Conservation (phyloP, 1,284 basidiomycete species). For the Marasmius oreades region DNA sequence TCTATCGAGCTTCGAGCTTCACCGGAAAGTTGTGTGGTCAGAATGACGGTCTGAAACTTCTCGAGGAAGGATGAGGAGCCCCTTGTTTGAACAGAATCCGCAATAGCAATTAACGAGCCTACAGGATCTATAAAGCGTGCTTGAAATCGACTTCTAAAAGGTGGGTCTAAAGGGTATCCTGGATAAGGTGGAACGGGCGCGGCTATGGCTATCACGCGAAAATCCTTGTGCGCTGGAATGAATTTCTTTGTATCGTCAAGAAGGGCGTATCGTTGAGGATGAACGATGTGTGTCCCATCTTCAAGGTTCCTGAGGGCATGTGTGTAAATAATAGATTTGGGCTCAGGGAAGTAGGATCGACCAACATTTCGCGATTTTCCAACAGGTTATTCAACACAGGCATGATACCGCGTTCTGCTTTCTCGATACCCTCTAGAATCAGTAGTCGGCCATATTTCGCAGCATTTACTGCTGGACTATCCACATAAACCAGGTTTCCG, state of each 20-base stretch:
- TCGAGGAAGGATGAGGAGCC: background rate
- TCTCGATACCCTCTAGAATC: conserved; percentile 66
- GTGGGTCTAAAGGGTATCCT: conserved; percentile 64
- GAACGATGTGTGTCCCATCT: conserved; percentile 70
- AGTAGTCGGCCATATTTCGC: conserved; percentile 65
- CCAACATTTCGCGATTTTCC: conserved; percentile 65
- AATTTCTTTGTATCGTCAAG: conserved; percentile 43
- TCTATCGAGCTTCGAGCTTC: conserved; percentile 52
- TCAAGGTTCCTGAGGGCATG: conserved; percentile 50
- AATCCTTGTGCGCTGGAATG: conserved; percentile 59
- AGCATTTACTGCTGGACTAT: conserved; percentile 61
- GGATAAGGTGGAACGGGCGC: conserved; percentile 65
- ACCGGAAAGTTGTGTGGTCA: conserved; percentile 58
- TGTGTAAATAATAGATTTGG: background rate
- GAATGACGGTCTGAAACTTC: conserved; percentile 47
- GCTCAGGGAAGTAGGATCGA: background rate
- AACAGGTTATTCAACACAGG: conserved; percentile 63
- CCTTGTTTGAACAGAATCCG: background rate
- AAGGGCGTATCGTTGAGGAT: conserved; percentile 53
- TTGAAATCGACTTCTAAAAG: conserved; percentile 67
- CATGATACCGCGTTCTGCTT: conserved; percentile 60
- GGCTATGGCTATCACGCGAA: conserved; percentile 62
- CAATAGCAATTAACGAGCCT: conserved; percentile 48
- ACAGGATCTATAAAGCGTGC: conserved; percentile 63
- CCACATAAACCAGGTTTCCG: conserved; percentile 59